These are phyloP conservation scores for Perilla frutescens DNA, from an alignment of 257 asterid species.

Conservation along the genomic window DNA sequence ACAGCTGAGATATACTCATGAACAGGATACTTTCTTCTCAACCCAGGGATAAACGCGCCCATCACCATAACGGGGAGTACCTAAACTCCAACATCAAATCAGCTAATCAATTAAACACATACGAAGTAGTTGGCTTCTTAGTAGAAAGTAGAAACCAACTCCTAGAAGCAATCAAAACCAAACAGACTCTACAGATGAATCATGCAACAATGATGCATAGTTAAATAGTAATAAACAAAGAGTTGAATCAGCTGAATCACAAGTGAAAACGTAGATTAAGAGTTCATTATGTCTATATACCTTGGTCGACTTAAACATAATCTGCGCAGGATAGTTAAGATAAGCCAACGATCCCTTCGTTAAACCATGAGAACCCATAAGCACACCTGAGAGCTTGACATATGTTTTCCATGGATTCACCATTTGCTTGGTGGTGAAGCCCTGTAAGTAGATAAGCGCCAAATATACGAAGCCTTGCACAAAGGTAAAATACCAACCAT, in stretches of 20 bases:
- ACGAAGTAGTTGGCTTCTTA: conserved; percentile 6
- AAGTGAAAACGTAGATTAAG: neutral
- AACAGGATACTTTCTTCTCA: conserved; percentile 83
- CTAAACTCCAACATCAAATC: conserved; percentile 44
- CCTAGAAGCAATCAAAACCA: neutral
- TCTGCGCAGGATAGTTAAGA: conserved; percentile 95
- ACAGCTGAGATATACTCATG: conserved; percentile 85
- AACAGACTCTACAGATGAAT: neutral
- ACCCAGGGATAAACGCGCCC: conserved; percentile 94
- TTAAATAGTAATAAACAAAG: neutral
- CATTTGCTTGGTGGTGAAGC: conserved; percentile 93
- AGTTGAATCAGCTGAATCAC: neutral
- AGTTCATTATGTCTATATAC: conserved; percentile 37
- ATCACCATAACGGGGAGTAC: conserved; percentile 93
- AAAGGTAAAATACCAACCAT: conserved; percentile 95
- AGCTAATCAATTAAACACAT: neutral
- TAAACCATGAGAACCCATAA: conserved; percentile 96
- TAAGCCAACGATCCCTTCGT: conserved; percentile 94
- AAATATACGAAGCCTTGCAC: conserved; percentile 91
- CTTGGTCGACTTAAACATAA: conserved; percentile 97
- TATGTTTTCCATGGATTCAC: conserved; percentile 94
- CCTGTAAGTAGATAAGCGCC: conserved; percentile 71
- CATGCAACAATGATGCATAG: neutral
- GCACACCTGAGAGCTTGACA: conserved; percentile 85
- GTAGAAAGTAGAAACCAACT: too few relatives aligned